Base-by-base conservation (phyloP, 2,329 filamentous ascomycete genomes). In the Sclerotinia minor region DNA sequence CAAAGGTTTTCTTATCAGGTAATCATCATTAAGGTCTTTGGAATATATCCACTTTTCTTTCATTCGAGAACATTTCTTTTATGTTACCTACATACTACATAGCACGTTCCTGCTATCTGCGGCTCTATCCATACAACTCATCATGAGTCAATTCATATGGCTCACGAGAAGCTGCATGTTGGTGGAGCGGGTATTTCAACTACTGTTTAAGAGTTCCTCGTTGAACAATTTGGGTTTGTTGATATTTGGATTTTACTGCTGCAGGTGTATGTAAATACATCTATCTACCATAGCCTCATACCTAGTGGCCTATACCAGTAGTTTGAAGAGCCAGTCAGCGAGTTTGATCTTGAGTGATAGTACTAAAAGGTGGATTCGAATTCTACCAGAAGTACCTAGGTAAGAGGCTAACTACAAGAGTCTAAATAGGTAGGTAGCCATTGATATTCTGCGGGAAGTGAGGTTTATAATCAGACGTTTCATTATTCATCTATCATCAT, bases 81-180 rank as follows among this genome's bases (percentile, higher is more conserved):
- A 9, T 41, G 5, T 41, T 24, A 57, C 21, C n/a, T n/a, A n/a
- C n/a, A n/a, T n/a, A n/a, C n/a, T n/a, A n/a, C n/a, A n/a, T 26
- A 41, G 35, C 17, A 26, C 21, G 35, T 41, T 41, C 24, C 24
- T 9, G 41, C 7, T 47, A 47, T 21, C 19, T 47, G 32, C 19
- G 8, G 38, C 38, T 59, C 57, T 38, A 35, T 38, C 26, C 29
- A 63, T 32, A 47, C 41, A 47, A 19, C 26, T 60, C 41, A 47
- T 32, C 57, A 60, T 47, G 57, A 60, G 24, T 47, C 24, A 32
- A 60, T 45, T 29, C 19, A 24, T 32, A 17, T 55, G 41, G 57
- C n/a, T 60, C 41, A 60, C 32, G 26, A 47, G 41, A 35, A 60
- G 57, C 41, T 60, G 41, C 44, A 49, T 32, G 21, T 61, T 49